Conservation (phyloP, 352 stramenopile species). For the Phytophthora sojae region DNA sequence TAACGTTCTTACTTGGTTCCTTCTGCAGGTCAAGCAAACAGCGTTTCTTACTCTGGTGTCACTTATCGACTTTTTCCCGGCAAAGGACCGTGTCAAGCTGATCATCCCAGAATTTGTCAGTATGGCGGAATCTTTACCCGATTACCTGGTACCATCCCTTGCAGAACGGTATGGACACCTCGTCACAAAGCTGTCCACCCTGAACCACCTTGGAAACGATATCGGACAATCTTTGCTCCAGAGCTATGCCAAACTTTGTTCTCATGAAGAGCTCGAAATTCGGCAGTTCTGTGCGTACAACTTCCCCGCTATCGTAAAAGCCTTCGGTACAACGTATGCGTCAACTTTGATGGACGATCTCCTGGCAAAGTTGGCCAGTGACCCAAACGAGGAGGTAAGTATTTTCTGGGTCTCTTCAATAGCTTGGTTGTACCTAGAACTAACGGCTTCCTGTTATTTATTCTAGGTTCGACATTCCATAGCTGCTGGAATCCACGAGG, state of each 20-base stretch:
- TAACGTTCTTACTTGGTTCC: neutral
- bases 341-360: conserved; percentile 80
- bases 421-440: neutral
- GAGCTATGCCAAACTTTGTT: conserved; percentile 68
- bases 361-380: conserved; percentile 62
- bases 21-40: conserved; percentile 73
- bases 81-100: conserved; percentile 57
- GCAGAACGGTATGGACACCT: conserved; percentile 66
- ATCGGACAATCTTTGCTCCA: conserved; percentile 60
- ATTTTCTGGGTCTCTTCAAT: neutral
- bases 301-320: conserved; percentile 81
- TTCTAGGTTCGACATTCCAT: conserved; percentile 67
- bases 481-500: conserved; percentile 77
- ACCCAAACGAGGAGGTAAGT: conserved; percentile 57
- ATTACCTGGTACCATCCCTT: conserved; percentile 65
- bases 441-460: neutral
- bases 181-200: conserved; percentile 67
- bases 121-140: conserved; percentile 59
- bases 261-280: conserved; percentile 63
- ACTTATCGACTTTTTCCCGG: conserved; percentile 76
- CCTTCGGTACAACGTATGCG: conserved; percentile 62
- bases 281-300: conserved; percentile 80
- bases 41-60: conserved; percentile 79
- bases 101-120: conserved; percentile 77
- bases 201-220: conserved; percentile 70